A percentile compares a stretch with the other conserved stretches of the same genome.
These are phyloP conservation scores for Suhomyces bolitotheri DNA, from an alignment of 1,139 yeast genomes.

Conservation along the genomic window DNA sequence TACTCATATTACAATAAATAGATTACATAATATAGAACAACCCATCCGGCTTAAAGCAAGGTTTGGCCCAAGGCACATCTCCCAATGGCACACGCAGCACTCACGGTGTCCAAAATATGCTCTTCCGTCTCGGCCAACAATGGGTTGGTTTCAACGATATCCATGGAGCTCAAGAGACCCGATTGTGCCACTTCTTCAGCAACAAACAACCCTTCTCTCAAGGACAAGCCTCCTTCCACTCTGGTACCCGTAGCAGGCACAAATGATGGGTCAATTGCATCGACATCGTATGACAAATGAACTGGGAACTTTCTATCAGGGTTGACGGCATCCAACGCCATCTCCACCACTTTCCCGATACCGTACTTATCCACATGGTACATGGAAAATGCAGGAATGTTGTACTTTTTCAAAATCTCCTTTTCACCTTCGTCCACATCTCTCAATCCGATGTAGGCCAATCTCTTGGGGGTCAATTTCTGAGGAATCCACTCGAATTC, in stretches of 20 bases:
- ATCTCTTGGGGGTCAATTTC: conserved; percentile 62
- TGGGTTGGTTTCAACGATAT: conserved; percentile 94
- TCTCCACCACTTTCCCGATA: conserved; percentile 84
- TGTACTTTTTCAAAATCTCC: conserved; percentile 64
- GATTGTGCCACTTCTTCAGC: conserved; percentile 91
- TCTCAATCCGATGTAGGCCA: conserved; percentile 92
- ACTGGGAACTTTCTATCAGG: conserved; percentile 76
- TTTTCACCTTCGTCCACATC: conserved; percentile 91
- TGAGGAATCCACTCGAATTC: conserved; percentile 80
- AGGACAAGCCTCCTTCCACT: conserved; percentile 91
- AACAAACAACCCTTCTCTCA: conserved; percentile 90
- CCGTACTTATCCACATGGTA: conserved; percentile 95
- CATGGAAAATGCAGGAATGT: conserved; percentile 90
- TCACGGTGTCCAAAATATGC: conserved; percentile 80
- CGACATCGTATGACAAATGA: conserved; percentile 93
- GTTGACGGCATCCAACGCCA: conserved; percentile 81
- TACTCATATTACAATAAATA: no score
- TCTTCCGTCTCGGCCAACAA: conserved; percentile 75
- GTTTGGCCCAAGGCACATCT: conserved; percentile 96
- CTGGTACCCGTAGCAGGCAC: conserved; percentile 99
- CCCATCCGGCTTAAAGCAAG: conserved; percentile 59
- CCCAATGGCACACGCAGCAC: conserved; percentile 88
- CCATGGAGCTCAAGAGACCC: conserved; percentile 82
- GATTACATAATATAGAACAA: no score
- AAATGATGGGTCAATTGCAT: conserved; percentile 90